A percentile compares a stretch with the other conserved stretches of the same genome.
phyloP scores from a whole-genome alignment of 2,329 filamentous ascomycete genomes.

The Capronia coronata region DNA sequence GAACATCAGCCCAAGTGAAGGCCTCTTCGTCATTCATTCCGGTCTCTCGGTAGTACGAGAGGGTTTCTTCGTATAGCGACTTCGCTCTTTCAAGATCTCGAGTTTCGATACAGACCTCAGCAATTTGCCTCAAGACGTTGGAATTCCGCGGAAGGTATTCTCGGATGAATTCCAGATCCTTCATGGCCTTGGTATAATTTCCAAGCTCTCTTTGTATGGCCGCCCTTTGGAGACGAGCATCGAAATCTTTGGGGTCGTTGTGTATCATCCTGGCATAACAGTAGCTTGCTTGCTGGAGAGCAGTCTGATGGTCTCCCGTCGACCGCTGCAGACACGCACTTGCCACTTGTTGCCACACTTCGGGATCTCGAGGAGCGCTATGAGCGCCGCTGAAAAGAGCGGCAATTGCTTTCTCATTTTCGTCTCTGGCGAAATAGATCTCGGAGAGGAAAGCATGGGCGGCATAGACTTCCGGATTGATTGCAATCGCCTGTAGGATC shows the following conservation, averaged over 20 bases:
- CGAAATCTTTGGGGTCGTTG: conserved; percentile 47
- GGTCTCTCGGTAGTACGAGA: conserved; percentile 44
- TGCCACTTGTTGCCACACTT: conserved; percentile 54
- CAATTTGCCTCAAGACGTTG: conserved; percentile 50
- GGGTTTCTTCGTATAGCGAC: conserved; percentile 47
- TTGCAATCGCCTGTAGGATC: conserved; percentile 45
- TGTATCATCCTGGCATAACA: conserved; percentile 51
- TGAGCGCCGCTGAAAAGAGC: conserved; percentile 55
- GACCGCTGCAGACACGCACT: conserved; percentile 47
- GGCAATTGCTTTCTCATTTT: conserved; percentile 50
- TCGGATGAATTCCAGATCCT: conserved; percentile 51
- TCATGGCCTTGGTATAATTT: conserved; percentile 42
- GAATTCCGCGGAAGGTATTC: conserved; percentile 49
- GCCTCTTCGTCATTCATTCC: conserved; percentile 38
- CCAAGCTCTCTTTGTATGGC: conserved; percentile 49
- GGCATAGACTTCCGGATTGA: conserved; percentile 57
- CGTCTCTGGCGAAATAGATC: conserved; percentile 51
- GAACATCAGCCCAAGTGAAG: conserved; percentile 72
- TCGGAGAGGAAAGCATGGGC: conserved; percentile 57
- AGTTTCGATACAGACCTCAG: conserved; percentile 51
- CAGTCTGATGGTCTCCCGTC: conserved; percentile 38
- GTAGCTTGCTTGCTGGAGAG: conserved; percentile 46
- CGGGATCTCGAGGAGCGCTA: conserved; percentile 48
- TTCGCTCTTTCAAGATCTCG: conserved; percentile 45
- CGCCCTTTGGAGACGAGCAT: conserved; percentile 50